Conservation (phyloP, 495 filamentous ascomycete genomes). For the Podospora pseudocomata region DNA sequence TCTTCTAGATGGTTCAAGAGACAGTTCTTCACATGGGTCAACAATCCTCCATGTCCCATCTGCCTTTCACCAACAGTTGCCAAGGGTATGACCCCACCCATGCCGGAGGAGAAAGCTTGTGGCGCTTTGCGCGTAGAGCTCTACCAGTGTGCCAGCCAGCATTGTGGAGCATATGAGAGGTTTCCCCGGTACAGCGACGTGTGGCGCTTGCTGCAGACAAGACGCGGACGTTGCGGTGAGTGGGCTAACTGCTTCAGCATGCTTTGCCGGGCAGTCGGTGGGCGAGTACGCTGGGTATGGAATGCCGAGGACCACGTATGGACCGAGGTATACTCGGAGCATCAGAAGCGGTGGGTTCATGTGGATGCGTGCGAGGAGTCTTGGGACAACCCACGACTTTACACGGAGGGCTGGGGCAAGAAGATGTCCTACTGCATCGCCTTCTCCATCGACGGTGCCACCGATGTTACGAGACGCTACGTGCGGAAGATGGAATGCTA, state of each 20-base stretch:
- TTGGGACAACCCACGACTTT: conserved; percentile 92
- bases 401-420: conserved; percentile 91
- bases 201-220: conserved; percentile 83
- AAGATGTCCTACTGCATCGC: conserved; percentile 96
- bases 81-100: conserved; percentile 75
- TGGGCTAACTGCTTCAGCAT: conserved; percentile 99
- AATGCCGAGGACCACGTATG: conserved; percentile 96
- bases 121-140: conserved; percentile 85
- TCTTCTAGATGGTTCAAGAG: conserved; percentile 84
- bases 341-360: conserved; percentile 92
- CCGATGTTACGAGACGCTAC: conserved; percentile 93
- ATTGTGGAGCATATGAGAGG: conserved; percentile 74
- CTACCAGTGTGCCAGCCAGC: conserved; percentile 71
- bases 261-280: conserved; percentile 90
- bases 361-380: conserved; percentile 92
- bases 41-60: conserved; percentile 80
- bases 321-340: conserved; percentile 96
- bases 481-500: conserved; percentile 76
- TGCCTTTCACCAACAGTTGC: conserved; percentile 82
- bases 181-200: conserved; percentile 96
- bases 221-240: conserved; percentile 83
- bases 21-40: conserved; percentile 93
- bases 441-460: conserved; percentile 91
- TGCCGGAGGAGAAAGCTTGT: conserved; percentile 80
- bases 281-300: conserved; percentile 96